A percentile compares a stretch with the other conserved stretches of the same genome.
phyloP scores from a whole-genome alignment of 2,329 filamentous ascomycete genomes.

The Pseudogymnoascus verrucosus region DNA sequence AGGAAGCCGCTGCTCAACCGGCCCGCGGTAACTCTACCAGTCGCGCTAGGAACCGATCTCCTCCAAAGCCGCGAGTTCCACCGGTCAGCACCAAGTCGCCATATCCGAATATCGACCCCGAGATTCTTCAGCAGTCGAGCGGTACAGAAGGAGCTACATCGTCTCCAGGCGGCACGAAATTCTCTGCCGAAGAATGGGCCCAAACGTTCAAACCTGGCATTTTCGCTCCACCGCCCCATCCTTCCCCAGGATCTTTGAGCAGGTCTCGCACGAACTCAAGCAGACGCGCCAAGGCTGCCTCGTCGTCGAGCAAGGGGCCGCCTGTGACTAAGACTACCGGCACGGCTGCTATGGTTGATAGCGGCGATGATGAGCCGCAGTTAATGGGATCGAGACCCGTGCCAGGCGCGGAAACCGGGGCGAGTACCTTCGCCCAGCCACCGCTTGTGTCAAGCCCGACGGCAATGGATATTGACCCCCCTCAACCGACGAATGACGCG shows the following conservation, averaged over 20 bases:
- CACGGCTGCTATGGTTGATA: slow-evolving; percentile 22
- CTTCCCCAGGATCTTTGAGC: slow-evolving; percentile 10
- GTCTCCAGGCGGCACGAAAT: slow-evolving; percentile 25
- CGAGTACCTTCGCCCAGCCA: slow-evolving; percentile 6
- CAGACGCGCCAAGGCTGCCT: slow-evolving; percentile 16
- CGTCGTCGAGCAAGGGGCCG: slow-evolving; percentile 19
- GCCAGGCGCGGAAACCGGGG: neutral
- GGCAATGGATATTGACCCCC: slow-evolving; percentile 59
- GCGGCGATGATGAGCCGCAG: slow-evolving; percentile 21
- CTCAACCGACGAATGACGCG: slow-evolving; percentile 29
- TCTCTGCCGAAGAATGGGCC: slow-evolving; percentile 25
- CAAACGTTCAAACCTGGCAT: slow-evolving; percentile 26
- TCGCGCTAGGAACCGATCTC: slow-evolving; percentile 24
- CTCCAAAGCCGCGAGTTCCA: slow-evolving; percentile 21
- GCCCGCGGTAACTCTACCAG: slow-evolving; percentile 21
- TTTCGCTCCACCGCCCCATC: slow-evolving; percentile 23
- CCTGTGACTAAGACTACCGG: slow-evolving; percentile 13
- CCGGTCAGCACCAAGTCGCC: slow-evolving; percentile 14
- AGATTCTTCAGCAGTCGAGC: slow-evolving; percentile 8
- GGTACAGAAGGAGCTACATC: slow-evolving; percentile 17
- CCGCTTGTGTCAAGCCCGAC: slow-evolving; percentile 39
- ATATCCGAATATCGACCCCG: slow-evolving; percentile 10
- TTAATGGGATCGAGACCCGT: slow-evolving; percentile 15
- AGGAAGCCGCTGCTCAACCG: slow-evolving; percentile 14
- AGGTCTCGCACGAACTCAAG: slow-evolving; percentile 13